Base-by-base conservation (phyloP, 2,329 filamentous ascomycete species). In the Claviceps quebecensis region DNA sequence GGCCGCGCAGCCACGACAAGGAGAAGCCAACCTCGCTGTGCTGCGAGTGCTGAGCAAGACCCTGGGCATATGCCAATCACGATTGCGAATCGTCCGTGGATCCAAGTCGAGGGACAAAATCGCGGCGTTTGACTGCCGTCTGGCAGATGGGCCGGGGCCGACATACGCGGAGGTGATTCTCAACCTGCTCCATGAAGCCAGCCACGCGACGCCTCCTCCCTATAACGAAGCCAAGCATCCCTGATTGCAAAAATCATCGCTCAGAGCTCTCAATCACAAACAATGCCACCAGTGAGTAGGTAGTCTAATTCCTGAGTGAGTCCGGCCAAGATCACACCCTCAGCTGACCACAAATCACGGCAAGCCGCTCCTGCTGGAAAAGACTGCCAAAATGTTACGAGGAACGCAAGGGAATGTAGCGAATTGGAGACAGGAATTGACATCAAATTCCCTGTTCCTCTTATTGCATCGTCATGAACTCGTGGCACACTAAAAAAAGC, bases 1-100 rank as follows among this genome's bases (percentile, higher is more conserved):
- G 2, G 67, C 82, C 0, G 83, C 81, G 0, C 80, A 76, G 56
- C 73, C 84, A 11, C 73, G 75, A 54, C 80, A 86, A 14, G 82
- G 83, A 14, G 80, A 85, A 60, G 78, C 84, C 5, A 87, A 87
- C 61, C 77, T 76, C 60, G 83, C 83, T 4, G 79, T 86, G 2
- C 67, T 80, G 47, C 70, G 75, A 39, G 66, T 87, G 4, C 67
- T 88, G 51, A 81, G 82, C 56, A 69, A 78, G 60, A 71, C 73
- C 5, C 70, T 87, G 2, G 69, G 71, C 2, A 68, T 83, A 6
- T 76, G 83, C 34, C 86, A 83, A 60, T 81, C 83, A 1, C 73
- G 79, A 54, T 65, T 87, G 1, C 70, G 76, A 44, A 75, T 87
- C 41, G 73, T 75, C 13, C 78, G 78, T 16, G 84, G 84, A 0